Percentiles rank a stretch among this genome's conserved stretches.
Conservation (phyloP, 139 green algal genomes). For the Astrephomene gubernaculifera region DNA sequence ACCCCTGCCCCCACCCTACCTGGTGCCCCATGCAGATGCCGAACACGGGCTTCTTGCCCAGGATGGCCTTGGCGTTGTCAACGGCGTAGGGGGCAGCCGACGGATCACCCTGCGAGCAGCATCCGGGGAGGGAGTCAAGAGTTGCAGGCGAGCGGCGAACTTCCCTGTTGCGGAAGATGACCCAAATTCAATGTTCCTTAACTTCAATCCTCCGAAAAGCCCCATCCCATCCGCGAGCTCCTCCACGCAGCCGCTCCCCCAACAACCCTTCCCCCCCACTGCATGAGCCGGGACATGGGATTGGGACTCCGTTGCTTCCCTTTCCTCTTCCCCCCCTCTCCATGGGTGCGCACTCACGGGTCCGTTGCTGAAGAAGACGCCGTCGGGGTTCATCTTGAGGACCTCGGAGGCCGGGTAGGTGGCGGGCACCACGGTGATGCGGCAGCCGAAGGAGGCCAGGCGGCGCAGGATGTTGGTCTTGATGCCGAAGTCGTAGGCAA, state of each 20-base stretch:
- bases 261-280: too few relatives aligned
- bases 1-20: slow-evolving; percentile 12
- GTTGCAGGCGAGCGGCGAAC: too few relatives aligned
- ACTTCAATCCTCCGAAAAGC: too few relatives aligned
- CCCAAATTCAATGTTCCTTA: too few relatives aligned
- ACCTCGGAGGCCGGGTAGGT: slow-evolving; percentile 91
- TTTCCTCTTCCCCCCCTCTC: neutral
- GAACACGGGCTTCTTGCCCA: slow-evolving; percentile 98
- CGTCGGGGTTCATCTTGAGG: slow-evolving; percentile 96
- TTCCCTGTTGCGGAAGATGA: too few relatives aligned
- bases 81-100: slow-evolving; percentile 98
- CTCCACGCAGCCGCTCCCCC: too few relatives aligned
- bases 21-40: slow-evolving; percentile 99
- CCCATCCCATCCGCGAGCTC: too few relatives aligned
- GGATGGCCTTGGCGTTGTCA: slow-evolving; percentile 90
- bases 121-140: too few relatives aligned
- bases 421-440: slow-evolving; percentile 97
- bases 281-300: too few relatives aligned
- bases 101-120: slow-evolving; percentile 89
- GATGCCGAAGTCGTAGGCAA: slow-evolving; percentile 93
- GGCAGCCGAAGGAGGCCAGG: slow-evolving; percentile 92
- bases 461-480: slow-evolving; percentile 99
- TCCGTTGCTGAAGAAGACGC: slow-evolving; percentile 97
- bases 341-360: slow-evolving; percentile 68
- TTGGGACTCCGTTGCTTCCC: too few relatives aligned